Evolutionary conservation across 192 early-diverging fungal species (phyloP), one percentile per base, ranked within the genome.

Genomic region (Backusella tarrabulga): DNA sequence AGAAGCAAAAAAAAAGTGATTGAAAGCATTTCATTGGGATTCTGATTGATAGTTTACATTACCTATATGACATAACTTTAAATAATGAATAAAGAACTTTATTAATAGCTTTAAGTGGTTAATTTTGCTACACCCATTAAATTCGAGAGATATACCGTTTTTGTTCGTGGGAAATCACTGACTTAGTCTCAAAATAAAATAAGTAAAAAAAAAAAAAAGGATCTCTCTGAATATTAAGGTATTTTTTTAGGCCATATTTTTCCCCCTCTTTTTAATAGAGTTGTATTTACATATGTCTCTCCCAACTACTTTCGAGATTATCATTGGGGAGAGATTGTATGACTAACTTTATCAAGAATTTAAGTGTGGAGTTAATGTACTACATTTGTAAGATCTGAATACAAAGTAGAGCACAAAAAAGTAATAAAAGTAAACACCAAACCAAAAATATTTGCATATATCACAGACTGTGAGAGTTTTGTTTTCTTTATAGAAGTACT

Each of bases 321-420:
- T 56, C 9, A 56, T 56, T 56, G 54, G 54, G 19, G 54, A 56
- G 54, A 21, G 42, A 21, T 56, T 56, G 54, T 56, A 56, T 56
- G 54, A 56, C 54, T 56, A 56, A 56, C 54, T 56, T 56, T 21
- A 56, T 56, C 54, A 56, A 56, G 54, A 56, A 56, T 56, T 56
- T 56, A 56, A 56, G 21, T 21, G n/a, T 56, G 54, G 54, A 56
- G 54, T 26, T 21, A 3, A 56, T 56, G 54, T 56, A 21, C 54
- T 56, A 56, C 54, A 21, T 21, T 56, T 56, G n/a, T 26, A 21
- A 21, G 19, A 56, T 56, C 0, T 56, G n/a, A 1, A 6, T 21
- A 56, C n/a, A 56, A 8, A 23, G 8, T n/a, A 56, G n/a, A 56
- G 21, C n/a, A 56, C 54, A 56, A 56, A 56, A 32, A 56, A 9